Evolutionary conservation across 2,329 filamentous ascomycete species (phyloP).

Genomic region (Ophidiomyces ophidiicola): DNA sequence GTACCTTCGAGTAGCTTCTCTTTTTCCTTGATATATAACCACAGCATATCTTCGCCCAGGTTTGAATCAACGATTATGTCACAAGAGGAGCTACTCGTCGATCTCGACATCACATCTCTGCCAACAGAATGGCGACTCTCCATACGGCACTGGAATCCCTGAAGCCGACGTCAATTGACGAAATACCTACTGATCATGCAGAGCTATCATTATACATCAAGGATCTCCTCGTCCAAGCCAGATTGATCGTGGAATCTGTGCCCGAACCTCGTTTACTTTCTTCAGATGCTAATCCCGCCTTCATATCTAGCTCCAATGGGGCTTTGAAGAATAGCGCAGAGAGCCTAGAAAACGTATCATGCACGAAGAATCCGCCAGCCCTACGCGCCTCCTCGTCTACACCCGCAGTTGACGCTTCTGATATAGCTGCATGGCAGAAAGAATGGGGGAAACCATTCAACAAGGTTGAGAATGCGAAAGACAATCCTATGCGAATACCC

Average conservation of each 20-base stretch:
- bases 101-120: neutral
- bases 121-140: constrained; percentile 37
- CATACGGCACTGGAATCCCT: constrained; percentile 50
- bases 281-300: constrained; percentile 35
- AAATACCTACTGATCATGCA: constrained; percentile 34
- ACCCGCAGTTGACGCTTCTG: constrained; percentile 37
- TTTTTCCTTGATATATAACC: neutral
- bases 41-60: neutral
- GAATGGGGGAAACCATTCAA: constrained; percentile 80
- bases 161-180: constrained; percentile 44
- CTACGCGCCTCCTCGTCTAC: constrained; percentile 32
- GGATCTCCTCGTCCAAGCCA: constrained; percentile 53
- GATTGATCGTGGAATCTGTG: constrained; percentile 64
- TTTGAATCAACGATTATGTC: neutral
- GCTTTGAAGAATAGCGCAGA: neutral
- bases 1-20: neutral
- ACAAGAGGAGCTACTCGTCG: neutral
- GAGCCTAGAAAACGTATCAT: neutral
- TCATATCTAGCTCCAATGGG: constrained; percentile 33
- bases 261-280: constrained; percentile 41
- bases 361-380: constrained; percentile 28
- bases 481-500: constrained; percentile 63
- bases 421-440: constrained; percentile 54
- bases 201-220: constrained; percentile 44
- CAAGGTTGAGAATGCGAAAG: constrained; percentile 45